Percentiles rank a stretch among this genome's conserved stretches.
Conservation (phyloP, 2,329 filamentous ascomycete species). For the Coleophoma eucalyptorum region DNA sequence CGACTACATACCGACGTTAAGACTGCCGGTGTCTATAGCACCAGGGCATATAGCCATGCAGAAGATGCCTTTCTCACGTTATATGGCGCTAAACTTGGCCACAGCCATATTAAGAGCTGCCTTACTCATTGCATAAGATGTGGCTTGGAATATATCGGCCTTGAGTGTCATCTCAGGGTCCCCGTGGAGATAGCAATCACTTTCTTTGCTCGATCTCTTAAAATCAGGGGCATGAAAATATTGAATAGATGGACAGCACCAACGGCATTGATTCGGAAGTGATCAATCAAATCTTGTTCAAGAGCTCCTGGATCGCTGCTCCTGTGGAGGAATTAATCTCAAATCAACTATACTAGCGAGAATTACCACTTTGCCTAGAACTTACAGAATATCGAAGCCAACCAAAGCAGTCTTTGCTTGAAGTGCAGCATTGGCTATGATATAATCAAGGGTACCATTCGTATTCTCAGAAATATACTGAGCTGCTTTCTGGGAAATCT, state of each 20-base stretch:
- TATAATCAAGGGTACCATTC: constrained; percentile 40
- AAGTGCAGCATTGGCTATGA: constrained; percentile 47
- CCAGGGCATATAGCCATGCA: constrained; percentile 50
- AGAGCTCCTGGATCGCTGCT: constrained; percentile 25
- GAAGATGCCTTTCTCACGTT: constrained; percentile 44
- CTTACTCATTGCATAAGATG: constrained; percentile 45
- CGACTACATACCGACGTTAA: constrained; percentile 13
- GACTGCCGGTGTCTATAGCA: constrained; percentile 39
- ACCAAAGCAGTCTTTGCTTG: constrained; percentile 23
- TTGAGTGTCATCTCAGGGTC: constrained; percentile 40
- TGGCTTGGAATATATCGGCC: constrained; percentile 28
- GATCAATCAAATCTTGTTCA: constrained; percentile 27
- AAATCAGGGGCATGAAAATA: constrained; percentile 47
- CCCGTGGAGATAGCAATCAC: constrained; percentile 43
- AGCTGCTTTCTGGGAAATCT: constrained; percentile 15
- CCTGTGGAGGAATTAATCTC: constrained; percentile 11
- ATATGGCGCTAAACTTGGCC: constrained; percentile 48
- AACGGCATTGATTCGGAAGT: constrained; percentile 45
- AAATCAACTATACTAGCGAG: constrained; percentile 3
- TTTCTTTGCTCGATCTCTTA: constrained; percentile 47
- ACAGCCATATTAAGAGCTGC: constrained; percentile 48
- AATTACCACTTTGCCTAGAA: constrained; percentile 5
- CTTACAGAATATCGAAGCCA: constrained; percentile 35
- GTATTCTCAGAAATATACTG: constrained; percentile 27
- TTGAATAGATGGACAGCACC: constrained; percentile 50